Evolutionary conservation across 1,284 basidiomycete genomes (phyloP).

Genomic region (Coniophora puteana): DNA sequence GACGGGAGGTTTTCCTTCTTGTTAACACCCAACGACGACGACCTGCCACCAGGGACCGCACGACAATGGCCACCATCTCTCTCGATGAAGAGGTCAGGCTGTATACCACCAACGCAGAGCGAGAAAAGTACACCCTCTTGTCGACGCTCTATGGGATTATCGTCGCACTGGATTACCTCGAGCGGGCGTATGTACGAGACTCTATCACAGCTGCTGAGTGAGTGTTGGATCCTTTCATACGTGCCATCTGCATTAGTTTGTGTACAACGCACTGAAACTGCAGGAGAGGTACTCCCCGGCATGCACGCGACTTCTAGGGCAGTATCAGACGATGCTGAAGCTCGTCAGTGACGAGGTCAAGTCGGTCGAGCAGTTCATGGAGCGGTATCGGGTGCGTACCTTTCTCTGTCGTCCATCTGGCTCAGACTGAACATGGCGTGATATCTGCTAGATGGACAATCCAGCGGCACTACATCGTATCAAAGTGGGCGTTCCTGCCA

Average conservation of each 20-base stretch:
- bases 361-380: slow-evolving; percentile 89
- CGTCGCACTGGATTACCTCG: slow-evolving; percentile 90
- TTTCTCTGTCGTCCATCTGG: neutral
- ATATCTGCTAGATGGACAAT: slow-evolving; percentile 76
- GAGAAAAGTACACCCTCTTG: slow-evolving; percentile 86
- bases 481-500: slow-evolving; percentile 92
- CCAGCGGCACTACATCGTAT: slow-evolving; percentile 90
- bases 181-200: slow-evolving; percentile 94
- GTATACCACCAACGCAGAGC: slow-evolving; percentile 84
- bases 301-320: slow-evolving; percentile 87
- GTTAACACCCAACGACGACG: too few relatives aligned
- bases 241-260: slow-evolving; percentile 6
- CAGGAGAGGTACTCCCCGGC: slow-evolving; percentile 90
- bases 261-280: slow-evolving; percentile 22
- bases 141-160: slow-evolving; percentile 93
- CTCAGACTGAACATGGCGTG: neutral
- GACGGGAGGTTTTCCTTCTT: too few relatives aligned
- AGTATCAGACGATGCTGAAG: slow-evolving; percentile 97
- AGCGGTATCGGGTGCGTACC: slow-evolving; percentile 71
- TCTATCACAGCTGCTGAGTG: slow-evolving; percentile 88
- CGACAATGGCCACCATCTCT: slow-evolving; percentile 38
- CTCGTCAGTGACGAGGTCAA: slow-evolving; percentile 84
- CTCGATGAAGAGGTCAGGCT: slow-evolving; percentile 91
- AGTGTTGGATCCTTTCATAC: slow-evolving; percentile 30
- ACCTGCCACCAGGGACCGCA: slow-evolving; percentile 1